Percentiles rank a stretch among this genome's conserved stretches.
Evolutionary conservation across 306 rosid genomes (phyloP).

Genomic region (Prunus padus): DNA sequence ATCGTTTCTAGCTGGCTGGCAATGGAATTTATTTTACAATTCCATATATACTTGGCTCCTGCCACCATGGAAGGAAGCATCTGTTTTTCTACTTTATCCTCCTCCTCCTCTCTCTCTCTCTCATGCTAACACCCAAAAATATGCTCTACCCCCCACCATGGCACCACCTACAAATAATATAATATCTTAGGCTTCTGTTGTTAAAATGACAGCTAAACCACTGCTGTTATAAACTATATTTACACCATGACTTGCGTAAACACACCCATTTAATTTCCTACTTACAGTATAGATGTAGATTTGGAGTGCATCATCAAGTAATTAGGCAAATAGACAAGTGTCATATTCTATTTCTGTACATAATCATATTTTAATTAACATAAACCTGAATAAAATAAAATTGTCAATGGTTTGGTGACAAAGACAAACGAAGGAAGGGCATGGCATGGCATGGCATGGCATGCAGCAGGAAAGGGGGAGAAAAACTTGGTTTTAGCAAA

Average conservation of each 20-base stretch:
- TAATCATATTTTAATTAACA: too few species aligned
- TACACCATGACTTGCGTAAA: not conserved
- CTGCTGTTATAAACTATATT: conserved; percentile 4
- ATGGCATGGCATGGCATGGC: too few species aligned
- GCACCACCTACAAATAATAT: too few species aligned
- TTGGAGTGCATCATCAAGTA: not conserved
- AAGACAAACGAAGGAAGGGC: not conserved
- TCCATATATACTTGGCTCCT: not conserved
- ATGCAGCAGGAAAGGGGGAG: not conserved
- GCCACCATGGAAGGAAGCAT: not conserved
- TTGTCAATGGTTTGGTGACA: not conserved
- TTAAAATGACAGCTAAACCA: conserved; percentile 24
- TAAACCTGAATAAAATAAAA: too few species aligned
- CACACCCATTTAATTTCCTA: not conserved
- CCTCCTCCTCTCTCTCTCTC: too few species aligned
- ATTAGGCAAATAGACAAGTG: not conserved
- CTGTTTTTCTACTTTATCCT: conserved; percentile 11
- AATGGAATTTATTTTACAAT: not conserved
- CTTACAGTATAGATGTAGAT: not conserved
- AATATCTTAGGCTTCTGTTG: too few species aligned
- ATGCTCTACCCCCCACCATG: too few species aligned
- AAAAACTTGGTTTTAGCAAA: too few species aligned
- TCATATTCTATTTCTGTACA: too few species aligned
- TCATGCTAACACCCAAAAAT: not conserved
- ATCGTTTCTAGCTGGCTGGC: conserved; percentile 30